Percentiles rank a stretch among this genome's conserved stretches.
These are phyloP conservation scores for Fusarium cyanostomum DNA, from an alignment of 2,329 filamentous ascomycete species.

Conservation along the genomic window DNA sequence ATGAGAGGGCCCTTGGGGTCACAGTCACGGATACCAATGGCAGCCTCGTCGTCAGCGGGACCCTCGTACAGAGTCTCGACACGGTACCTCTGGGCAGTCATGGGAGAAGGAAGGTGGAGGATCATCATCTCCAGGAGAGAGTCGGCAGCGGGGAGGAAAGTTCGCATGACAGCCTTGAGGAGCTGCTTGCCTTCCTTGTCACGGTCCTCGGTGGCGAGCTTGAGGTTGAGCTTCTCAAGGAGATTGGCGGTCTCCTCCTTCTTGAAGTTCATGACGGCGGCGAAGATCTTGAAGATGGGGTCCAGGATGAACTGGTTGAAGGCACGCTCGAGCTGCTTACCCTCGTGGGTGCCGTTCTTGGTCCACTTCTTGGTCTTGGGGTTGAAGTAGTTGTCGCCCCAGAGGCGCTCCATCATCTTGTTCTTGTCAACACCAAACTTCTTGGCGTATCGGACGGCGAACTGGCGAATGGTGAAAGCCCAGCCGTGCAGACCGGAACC, in stretches of 20 bases:
- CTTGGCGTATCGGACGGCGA: slow-evolving; percentile 96
- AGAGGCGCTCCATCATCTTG: slow-evolving; percentile 99
- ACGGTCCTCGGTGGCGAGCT: slow-evolving; percentile 86
- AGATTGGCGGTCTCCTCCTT: slow-evolving; percentile 87
- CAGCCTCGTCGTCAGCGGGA: slow-evolving; percentile 89
- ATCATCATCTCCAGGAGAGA: slow-evolving; percentile 99
- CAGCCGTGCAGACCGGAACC: slow-evolving; percentile 99
- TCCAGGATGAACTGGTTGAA: slow-evolving; percentile 99
- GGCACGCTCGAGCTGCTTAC: slow-evolving; percentile 92
- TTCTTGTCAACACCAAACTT: slow-evolving; percentile 99
- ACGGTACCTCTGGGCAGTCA: slow-evolving; percentile 97
- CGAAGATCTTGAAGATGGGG: slow-evolving; percentile 99
- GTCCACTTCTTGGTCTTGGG: slow-evolving; percentile 99
- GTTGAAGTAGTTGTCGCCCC: slow-evolving; percentile 99
- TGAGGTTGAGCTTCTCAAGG: slow-evolving; percentile 93
- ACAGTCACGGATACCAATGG: slow-evolving; percentile 98
- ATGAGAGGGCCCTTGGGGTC: slow-evolving; percentile 98
- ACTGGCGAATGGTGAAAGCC: slow-evolving; percentile 99
- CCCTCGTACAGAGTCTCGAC: slow-evolving; percentile 99
- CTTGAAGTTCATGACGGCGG: slow-evolving; percentile 97
- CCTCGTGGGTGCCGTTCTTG: slow-evolving; percentile 83
- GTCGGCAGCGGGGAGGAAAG: slow-evolving; percentile 98
- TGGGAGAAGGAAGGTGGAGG: slow-evolving; percentile 95
- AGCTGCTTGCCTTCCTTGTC: slow-evolving; percentile 97
- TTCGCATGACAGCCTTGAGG: slow-evolving; percentile 97